phyloP scores from a whole-genome alignment of 2,329 filamentous ascomycete species.

The Microdochium trichocladiopsis region DNA sequence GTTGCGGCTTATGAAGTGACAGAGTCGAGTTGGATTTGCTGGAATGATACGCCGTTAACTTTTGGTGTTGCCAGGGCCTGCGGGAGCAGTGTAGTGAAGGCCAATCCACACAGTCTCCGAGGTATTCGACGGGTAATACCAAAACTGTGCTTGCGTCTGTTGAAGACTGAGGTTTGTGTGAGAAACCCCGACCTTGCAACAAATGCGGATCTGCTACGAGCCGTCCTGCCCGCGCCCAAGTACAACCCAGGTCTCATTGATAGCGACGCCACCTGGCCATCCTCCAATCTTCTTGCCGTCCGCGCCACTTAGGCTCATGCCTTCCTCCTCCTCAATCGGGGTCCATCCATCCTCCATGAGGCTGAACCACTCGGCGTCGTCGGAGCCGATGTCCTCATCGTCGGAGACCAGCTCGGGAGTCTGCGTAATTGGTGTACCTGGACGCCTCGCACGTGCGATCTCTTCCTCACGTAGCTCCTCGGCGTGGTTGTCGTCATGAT shows the following conservation, averaged over 20 bases:
- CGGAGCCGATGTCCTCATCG: not conserved
- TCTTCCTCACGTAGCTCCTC: not conserved
- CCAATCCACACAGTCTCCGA: too few relatives aligned
- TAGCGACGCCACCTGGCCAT: not conserved
- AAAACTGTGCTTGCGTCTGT: too few relatives aligned
- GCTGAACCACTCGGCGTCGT: not conserved
- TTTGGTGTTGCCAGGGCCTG: too few relatives aligned
- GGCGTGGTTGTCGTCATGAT: not conserved
- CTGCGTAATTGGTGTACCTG: not conserved
- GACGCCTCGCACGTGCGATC: not conserved
- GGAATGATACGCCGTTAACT: too few relatives aligned
- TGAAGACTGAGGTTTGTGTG: too few relatives aligned
- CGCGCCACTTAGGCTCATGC: not conserved
- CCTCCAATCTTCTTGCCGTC: not conserved
- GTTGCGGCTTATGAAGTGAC: too few relatives aligned
- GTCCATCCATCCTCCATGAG: not conserved
- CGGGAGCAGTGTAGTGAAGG: too few relatives aligned
- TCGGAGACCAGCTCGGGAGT: not conserved
- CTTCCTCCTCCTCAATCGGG: not conserved
- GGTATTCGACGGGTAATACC: too few relatives aligned
- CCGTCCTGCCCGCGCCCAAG: not conserved
- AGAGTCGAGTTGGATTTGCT: too few relatives aligned
- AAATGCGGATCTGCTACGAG: too few relatives aligned
- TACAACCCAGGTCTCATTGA: not conserved
- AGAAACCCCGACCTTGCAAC: too few relatives aligned